Evolutionary conservation across 2,329 filamentous ascomycete species (phyloP).

Genomic region (Emmonsia crescens): DNA sequence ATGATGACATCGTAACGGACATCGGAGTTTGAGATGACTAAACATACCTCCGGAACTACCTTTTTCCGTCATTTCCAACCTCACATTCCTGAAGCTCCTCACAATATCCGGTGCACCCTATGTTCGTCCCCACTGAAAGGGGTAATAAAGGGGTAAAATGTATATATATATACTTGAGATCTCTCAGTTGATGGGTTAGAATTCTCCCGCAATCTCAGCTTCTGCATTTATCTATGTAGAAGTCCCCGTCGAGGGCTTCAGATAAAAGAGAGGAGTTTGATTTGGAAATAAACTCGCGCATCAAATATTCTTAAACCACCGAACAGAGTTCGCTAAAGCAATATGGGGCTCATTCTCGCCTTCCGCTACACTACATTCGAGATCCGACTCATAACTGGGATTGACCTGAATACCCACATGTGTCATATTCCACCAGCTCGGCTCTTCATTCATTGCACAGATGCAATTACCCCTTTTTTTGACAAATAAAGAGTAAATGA

Average conservation of each 20-base stretch:
- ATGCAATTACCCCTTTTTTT: background rate
- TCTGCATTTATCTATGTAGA: too few relatives aligned
- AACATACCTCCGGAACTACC: background rate
- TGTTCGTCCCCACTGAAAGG: background rate
- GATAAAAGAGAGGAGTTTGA: too few relatives aligned
- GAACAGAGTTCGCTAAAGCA: too few relatives aligned
- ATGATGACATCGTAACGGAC: background rate
- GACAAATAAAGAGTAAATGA: background rate
- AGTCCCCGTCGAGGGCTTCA: too few relatives aligned
- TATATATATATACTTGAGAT: too few relatives aligned
- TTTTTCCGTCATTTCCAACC: background rate
- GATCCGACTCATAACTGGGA: background rate
- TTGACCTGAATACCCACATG: too few relatives aligned
- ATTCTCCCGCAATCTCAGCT: too few relatives aligned
- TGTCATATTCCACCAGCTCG: background rate
- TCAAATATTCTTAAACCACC: too few relatives aligned
- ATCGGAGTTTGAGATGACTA: background rate
- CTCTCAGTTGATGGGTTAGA: too few relatives aligned
- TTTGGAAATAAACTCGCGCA: too few relatives aligned
- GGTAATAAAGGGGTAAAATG: too few relatives aligned
- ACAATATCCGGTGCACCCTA: background rate
- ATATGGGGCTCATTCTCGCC: too few relatives aligned
- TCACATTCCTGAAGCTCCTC: background rate
- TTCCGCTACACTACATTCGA: background rate
- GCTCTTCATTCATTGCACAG: background rate